These are phyloP conservation scores for Barnettozyma sp. DNA, from an alignment of 805 yeast genomes.

Conservation along the genomic window DNA sequence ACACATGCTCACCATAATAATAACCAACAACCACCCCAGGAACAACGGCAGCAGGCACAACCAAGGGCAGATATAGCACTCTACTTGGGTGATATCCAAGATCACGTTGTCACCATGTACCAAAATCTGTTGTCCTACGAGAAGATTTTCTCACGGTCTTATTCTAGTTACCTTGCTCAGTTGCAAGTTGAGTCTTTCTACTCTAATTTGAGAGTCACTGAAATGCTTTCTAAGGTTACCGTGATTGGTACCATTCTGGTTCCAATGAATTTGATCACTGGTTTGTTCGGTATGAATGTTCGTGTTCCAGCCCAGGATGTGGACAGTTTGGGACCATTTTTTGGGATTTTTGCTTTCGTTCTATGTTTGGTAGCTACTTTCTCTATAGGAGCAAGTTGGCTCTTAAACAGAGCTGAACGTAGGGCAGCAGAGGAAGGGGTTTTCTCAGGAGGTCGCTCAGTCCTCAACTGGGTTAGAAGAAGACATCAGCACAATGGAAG, in stretches of 20 bases:
- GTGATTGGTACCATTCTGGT: constrained; percentile 83
- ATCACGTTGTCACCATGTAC: constrained; percentile 92
- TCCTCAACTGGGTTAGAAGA: constrained; percentile 22
- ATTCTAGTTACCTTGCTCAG: constrained; percentile 88
- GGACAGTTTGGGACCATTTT: constrained; percentile 52
- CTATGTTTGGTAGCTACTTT: constrained; percentile 34
- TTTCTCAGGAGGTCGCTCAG: constrained; percentile 25
- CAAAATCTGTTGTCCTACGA: constrained; percentile 87
- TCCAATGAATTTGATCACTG: constrained; percentile 86
- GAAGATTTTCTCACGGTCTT: constrained; percentile 87
- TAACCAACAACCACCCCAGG: too few relatives aligned
- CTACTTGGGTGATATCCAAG: constrained; percentile 96
- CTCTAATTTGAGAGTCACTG: constrained; percentile 79
- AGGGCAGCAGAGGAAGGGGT: constrained; percentile 21
- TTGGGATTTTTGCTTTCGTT: constrained; percentile 55
- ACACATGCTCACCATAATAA: too few relatives aligned
- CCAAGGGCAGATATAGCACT: constrained; percentile 92
- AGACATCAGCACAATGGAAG: constrained; percentile 14
- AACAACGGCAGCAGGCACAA: constrained; percentile 39
- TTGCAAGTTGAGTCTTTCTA: constrained; percentile 88
- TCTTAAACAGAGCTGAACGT: constrained; percentile 31
- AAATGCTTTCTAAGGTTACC: constrained; percentile 83
- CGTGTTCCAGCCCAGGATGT: constrained; percentile 64
- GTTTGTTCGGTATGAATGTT: constrained; percentile 95
- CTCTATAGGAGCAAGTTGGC: constrained; percentile 35